These are phyloP conservation scores for Tetraselmis chui DNA, from an alignment of 139 green algal species.

Conservation along the genomic window DNA sequence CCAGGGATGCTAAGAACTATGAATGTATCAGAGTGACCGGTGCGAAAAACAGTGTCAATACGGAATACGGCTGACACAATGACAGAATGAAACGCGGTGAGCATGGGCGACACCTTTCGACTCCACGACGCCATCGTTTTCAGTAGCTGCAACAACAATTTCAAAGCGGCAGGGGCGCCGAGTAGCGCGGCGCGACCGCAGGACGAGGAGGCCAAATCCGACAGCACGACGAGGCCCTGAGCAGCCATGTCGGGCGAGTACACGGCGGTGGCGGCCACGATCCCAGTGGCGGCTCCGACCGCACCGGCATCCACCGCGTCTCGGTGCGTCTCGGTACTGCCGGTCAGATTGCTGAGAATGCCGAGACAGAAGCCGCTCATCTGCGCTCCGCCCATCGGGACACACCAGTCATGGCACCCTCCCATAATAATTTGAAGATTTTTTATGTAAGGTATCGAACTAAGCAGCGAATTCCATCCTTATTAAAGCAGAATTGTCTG, in stretches of 20 bases:
- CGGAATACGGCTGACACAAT: too few species aligned
- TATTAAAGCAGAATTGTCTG: too few species aligned
- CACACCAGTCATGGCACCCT: too few species aligned
- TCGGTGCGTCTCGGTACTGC: neutral
- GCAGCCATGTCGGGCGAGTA: neutral
- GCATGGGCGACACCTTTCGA: neutral
- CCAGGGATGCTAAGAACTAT: too few species aligned
- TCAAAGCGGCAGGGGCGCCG: neutral
- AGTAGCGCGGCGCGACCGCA: neutral
- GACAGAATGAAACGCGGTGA: too few species aligned
- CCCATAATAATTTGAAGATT: too few species aligned
- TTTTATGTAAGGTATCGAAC: too few species aligned
- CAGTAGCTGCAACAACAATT: neutral
- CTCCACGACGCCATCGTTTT: neutral
- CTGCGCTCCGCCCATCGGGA: too few species aligned
- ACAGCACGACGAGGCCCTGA: neutral
- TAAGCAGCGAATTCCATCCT: too few species aligned
- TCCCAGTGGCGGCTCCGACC: neutral
- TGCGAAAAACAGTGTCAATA: too few species aligned
- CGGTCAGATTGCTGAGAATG: neutral
- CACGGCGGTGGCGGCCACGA: neutral
- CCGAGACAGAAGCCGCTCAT: neutral
- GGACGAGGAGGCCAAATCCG: neutral
- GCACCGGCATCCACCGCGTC: neutral
- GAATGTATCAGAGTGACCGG: too few species aligned